Evolutionary conservation across 1,284 basidiomycete species (phyloP).

Genomic region (Trichosporon ovoides): DNA sequence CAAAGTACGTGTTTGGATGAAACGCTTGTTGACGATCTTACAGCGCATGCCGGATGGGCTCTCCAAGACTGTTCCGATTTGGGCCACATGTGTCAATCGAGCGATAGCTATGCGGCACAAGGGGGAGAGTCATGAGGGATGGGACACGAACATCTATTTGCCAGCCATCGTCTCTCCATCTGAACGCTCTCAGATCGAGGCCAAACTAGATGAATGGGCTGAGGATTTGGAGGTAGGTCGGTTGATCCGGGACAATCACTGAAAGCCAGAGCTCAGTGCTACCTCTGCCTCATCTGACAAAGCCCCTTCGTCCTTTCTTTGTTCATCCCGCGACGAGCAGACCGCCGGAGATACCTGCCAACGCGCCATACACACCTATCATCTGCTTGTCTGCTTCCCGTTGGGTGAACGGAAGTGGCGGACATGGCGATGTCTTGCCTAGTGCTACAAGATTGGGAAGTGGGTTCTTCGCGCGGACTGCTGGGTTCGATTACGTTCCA

Average conservation of each 20-base stretch:
- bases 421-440: slow-evolving; percentile 30
- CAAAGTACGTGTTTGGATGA: slow-evolving; percentile 55
- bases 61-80: slow-evolving; percentile 90
- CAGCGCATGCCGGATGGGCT: slow-evolving; percentile 84
- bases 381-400: slow-evolving; percentile 47
- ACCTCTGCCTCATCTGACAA: slow-evolving; percentile 35
- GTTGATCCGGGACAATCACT: background rate
- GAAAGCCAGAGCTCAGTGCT: slow-evolving; percentile 44
- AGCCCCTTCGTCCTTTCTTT: slow-evolving; percentile 48
- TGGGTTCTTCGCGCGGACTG: slow-evolving; percentile 25
- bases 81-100: slow-evolving; percentile 87
- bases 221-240: slow-evolving; percentile 55
- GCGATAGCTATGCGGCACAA: slow-evolving; percentile 51
- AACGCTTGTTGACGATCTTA: background rate
- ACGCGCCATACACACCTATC: slow-evolving; percentile 39
- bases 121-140: slow-evolving; percentile 14
- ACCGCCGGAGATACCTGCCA: slow-evolving; percentile 28
- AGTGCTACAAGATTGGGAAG: slow-evolving; percentile 28
- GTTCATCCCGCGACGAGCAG: slow-evolving; percentile 39
- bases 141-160: slow-evolving; percentile 41
- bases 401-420: slow-evolving; percentile 30
- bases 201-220: slow-evolving; percentile 59
- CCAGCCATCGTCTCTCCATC: slow-evolving; percentile 44
- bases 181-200: slow-evolving; percentile 52
- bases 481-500: slow-evolving; percentile 48